Evolutionary conservation across 2,329 filamentous ascomycete species (phyloP), one percentile per base, ranked within the genome.

Genomic region (Xylariaceae sp.): DNA sequence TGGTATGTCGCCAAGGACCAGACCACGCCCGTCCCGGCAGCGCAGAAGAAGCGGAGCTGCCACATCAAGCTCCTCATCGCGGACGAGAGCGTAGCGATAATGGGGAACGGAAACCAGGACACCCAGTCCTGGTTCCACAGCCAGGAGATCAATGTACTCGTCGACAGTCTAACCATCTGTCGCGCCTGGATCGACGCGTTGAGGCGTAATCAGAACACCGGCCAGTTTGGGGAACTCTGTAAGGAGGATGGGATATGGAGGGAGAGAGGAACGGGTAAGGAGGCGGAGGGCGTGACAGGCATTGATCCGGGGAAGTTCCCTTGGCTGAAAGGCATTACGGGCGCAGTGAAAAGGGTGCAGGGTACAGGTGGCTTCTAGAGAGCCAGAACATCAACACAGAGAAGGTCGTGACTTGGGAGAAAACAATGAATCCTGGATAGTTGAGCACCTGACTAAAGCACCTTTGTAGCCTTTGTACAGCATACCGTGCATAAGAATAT

Each of bases 121-220:
- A 88, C 85, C 2, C 85, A 90, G 60, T 79, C 73, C 14, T 89
- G 83, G 79, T 88, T 73, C 49, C 85, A 90, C 54, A 81, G 74
- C 38, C 83, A 88, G 58, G 85, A 90, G 59, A 73, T 85, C 38
- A 89, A 90, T 49, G 60, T 89, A 16, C 77, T 90, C 73, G 62
- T 88, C 5, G 85, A 90, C 46, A 81, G 74, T 14, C 51, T 59
- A 0, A 58, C 68, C 1, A 64, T 88, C 0, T 88, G 84, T 50
- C 56, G 55, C 19, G 68, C 66, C 23, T 87, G 83, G 83, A 68
- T 76, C 14, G 74, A 78, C 12, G 76, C 64, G 0, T 67, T 85
- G 12, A 62, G 73, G 18, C 66, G 75, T 16, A 85, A 85, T 53
- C 81, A 86, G 55, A 85, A 85, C 49, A 85, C 82, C 0, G 67